These are phyloP conservation scores for Hordeum vulgare DNA, from an alignment of 176 grass and related monocot species.

Conservation along the genomic window MorexV3_pseudomolecules_assembly NC_058523.1:492099111-492099610, in stretches of 20 bases:
- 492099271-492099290: background rate
- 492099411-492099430: background rate
- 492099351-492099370: background rate
- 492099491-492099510: background rate
- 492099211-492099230: background rate
- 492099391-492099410: background rate
- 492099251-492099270: background rate
- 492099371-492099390: background rate
- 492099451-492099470: background rate
- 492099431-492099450: background rate
- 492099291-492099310: background rate
- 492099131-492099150: too few relatives aligned
- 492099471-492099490: background rate
- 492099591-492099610: slow-evolving; percentile 99
- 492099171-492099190: background rate
- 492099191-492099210: background rate
- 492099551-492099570: slow-evolving; percentile 98
- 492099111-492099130: too few relatives aligned
- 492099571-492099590: slow-evolving; percentile 95
- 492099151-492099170: too few relatives aligned
- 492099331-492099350: background rate
- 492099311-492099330: background rate
- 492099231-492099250: background rate
- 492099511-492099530: slow-evolving; percentile 52
- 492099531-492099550: slow-evolving; percentile 94